Evolutionary conservation across 768 basidiomycete species (phyloP), one percentile per base, ranked within the genome.

Genomic region (Lactarius indigo): DNA sequence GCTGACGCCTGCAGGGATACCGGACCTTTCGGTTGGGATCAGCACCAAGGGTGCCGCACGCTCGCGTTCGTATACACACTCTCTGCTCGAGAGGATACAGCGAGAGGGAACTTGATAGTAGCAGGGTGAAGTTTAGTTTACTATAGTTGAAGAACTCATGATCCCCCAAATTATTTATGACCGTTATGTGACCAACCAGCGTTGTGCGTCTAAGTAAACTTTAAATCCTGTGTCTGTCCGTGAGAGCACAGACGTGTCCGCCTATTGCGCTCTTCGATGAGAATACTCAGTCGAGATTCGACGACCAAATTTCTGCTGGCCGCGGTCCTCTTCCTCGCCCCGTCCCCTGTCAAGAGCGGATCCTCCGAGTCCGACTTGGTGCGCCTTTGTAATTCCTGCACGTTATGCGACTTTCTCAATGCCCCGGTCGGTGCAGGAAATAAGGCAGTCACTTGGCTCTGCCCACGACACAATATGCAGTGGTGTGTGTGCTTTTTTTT

Each of bases 31-130:
- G n/a, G 28, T 56, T 10, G 64, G 70, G 18, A 57, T 69, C 18
- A 66, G 68, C 28, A 69, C 66, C 54, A 71, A 69, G 44, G 68
- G 70, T 1, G 70, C 70, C 9, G 68, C 68, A 26, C 50, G 65
- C 15, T 63, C 68, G 30, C 63, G 54, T 8, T 20, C 59, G 20
- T 60, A 52, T 47, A 41, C 68, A 2, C 39, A 69, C 13, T 69
- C 69, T 50, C 41, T 69, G 4, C 64, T 69, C 10, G 65, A 65
- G 23, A 61, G 70, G 50, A 66, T 69, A 63, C 68, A 69, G 18
- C 59, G 60, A 17, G 64, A 68, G 2, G 64, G 54, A n/a, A 35
- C 63, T 35, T 55, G 59, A 57, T 20, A 20, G 23, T 20, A 20
- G 37, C 18, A 28, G 59, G 30, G 26, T 12, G 17, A 28, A 13